Conservation (phyloP, 2,329 filamentous ascomycete genomes). For the Exophiala aquamarina region DNA sequence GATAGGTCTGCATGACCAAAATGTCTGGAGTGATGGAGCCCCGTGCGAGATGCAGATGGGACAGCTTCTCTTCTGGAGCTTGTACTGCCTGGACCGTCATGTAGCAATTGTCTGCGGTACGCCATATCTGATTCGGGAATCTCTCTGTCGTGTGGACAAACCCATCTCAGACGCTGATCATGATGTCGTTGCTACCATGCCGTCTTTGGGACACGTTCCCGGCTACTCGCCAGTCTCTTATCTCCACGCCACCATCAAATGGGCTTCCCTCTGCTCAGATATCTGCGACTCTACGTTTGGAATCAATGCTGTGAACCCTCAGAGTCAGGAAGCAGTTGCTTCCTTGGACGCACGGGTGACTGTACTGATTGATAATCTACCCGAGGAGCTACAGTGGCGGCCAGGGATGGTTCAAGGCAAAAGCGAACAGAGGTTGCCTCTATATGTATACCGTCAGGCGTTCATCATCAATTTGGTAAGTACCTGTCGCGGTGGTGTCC, state of each 20-base stretch:
- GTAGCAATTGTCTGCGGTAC: not conserved
- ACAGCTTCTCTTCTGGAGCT: constrained; percentile 2
- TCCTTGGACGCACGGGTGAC: not conserved
- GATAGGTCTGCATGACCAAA: not conserved
- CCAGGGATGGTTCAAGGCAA: not conserved
- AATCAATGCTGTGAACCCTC: not conserved
- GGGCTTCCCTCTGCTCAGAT: not conserved
- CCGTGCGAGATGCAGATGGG: constrained; percentile 2
- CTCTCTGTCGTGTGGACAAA: not conserved
- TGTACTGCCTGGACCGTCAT: constrained; percentile 1
- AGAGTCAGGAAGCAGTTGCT: not conserved
- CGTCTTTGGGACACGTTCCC: not conserved
- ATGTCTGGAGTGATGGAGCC: not conserved
- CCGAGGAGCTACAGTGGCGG: not conserved
- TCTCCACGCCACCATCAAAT: not conserved
- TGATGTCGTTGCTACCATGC: not conserved
- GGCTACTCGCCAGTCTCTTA: not conserved
- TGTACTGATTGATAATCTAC: not conserved
- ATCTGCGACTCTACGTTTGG: constrained; percentile 3
- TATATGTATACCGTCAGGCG: not conserved
- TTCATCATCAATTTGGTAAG: too few species aligned
- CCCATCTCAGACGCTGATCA: not conserved
- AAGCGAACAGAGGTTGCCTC: not conserved
- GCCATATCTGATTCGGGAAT: constrained; percentile 4
- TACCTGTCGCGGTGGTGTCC: not conserved